Percentiles rank a stretch among this genome's conserved stretches.
These are phyloP conservation scores for Calophaca sinica DNA, from an alignment of 306 rosid species.

Conservation along the genomic window DNA sequence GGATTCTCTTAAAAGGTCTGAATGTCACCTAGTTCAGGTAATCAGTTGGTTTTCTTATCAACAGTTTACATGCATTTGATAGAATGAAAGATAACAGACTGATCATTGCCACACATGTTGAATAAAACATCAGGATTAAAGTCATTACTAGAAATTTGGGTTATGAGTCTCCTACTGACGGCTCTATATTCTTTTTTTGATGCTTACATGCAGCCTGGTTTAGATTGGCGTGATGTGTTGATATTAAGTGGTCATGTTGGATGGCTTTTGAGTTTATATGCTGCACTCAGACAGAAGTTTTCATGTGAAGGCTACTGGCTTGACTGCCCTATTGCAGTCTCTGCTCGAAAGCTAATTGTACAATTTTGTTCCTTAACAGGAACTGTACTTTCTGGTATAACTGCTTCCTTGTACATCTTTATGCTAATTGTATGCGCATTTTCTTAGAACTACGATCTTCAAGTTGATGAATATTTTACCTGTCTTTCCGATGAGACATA, in stretches of 20 bases:
- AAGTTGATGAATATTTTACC: slow-evolving; percentile 39
- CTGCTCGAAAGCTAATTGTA: slow-evolving; percentile 88
- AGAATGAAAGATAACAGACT: slow-evolving; percentile 26
- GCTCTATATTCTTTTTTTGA: slow-evolving; percentile 38
- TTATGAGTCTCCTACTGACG: slow-evolving; percentile 34
- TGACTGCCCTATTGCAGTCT: slow-evolving; percentile 88
- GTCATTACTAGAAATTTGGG: slow-evolving; percentile 38
- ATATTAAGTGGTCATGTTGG: slow-evolving; percentile 77
- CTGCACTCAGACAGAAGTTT: slow-evolving; percentile 81
- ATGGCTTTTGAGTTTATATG: slow-evolving; percentile 91
- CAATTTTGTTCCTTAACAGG: slow-evolving; percentile 92
- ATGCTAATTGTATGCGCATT: slow-evolving; percentile 29
- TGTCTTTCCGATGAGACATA: slow-evolving; percentile 29
- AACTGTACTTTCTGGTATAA: slow-evolving; percentile 75
- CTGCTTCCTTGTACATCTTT: slow-evolving; percentile 41
- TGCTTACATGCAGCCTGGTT: slow-evolving; percentile 83
- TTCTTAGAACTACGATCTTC: slow-evolving; percentile 33
- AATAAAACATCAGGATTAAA: slow-evolving; percentile 15
- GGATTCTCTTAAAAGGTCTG: slow-evolving; percentile 78
- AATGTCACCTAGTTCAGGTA: slow-evolving; percentile 91
- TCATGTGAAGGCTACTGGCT: slow-evolving; percentile 85
- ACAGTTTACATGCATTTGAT: slow-evolving; percentile 31
- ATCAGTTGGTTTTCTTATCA: slow-evolving; percentile 37
- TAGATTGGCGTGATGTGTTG: slow-evolving; percentile 85
- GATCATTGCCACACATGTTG: slow-evolving; percentile 5